Percentiles rank a stretch among this genome's conserved stretches.
phyloP scores from a whole-genome alignment of 2,329 filamentous ascomycete species.

The Ilyonectria robusta region DNA sequence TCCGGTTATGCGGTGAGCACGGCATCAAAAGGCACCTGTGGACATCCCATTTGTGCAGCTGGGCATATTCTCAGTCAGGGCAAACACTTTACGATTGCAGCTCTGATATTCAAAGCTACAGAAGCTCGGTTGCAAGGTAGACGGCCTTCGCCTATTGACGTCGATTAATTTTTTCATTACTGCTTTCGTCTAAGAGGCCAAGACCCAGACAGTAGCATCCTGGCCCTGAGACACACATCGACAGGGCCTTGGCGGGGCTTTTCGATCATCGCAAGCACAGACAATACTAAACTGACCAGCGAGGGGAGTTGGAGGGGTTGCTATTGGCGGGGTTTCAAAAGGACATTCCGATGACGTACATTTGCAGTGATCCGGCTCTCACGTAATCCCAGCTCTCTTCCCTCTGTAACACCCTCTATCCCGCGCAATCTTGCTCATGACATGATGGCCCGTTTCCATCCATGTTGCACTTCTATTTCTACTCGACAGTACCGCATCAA shows the following conservation, averaged over 20 bases:
- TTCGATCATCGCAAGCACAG: background rate
- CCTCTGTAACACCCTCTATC: background rate
- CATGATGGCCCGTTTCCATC: background rate
- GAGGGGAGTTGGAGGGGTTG: constrained; percentile 1
- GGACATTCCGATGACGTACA: constrained; percentile 3
- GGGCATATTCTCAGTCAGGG: background rate
- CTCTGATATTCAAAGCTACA: background rate
- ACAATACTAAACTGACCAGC: background rate
- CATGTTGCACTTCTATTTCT: background rate
- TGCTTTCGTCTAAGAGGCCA: background rate
- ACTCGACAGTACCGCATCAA: background rate
- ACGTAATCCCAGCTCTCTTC: background rate
- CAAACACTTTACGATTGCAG: background rate
- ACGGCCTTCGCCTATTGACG: background rate
- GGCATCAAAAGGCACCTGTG: background rate
- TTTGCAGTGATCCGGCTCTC: background rate
- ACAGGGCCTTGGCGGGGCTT: background rate
- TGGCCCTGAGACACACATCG: background rate
- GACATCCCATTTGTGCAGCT: background rate
- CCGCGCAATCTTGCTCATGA: constrained; percentile 12
- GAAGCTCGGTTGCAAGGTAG: background rate
- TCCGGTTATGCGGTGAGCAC: background rate
- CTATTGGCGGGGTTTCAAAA: constrained; percentile 6
- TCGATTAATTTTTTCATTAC: background rate
- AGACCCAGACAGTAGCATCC: background rate